These are phyloP conservation scores for Metroxylon sagu DNA, from an alignment of 176 grass and related monocot species.

Conservation along the genomic window DNA sequence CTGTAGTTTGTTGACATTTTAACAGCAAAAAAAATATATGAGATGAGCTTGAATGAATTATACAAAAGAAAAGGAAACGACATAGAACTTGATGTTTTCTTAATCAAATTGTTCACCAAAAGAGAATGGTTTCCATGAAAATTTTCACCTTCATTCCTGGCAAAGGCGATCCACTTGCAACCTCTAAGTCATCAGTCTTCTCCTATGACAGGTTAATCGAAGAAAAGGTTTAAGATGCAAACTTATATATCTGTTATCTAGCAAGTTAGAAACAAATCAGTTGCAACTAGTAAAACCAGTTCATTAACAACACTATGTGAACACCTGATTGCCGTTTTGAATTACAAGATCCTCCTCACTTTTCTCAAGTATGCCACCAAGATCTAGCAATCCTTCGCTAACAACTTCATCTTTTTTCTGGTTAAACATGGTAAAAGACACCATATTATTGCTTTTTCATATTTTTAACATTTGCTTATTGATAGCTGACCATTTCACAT, in stretches of 20 bases:
- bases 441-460: neutral
- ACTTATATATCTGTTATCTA: no score
- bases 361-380: slow-evolving; percentile 20
- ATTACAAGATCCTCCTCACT: slow-evolving; percentile 22
- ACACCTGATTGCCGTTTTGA: slow-evolving; percentile 38
- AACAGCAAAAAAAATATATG: neutral
- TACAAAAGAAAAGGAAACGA: neutral
- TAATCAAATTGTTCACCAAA: no score
- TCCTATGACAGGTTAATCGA: slow-evolving; percentile 32
- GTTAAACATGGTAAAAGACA: slow-evolving; percentile 31
- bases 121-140: neutral
- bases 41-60: slow-evolving; percentile 4
- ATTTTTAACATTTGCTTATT: no score
- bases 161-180: slow-evolving; percentile 81
- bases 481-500: no score
- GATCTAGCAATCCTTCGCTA: slow-evolving; percentile 34
- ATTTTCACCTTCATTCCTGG: slow-evolving; percentile 85
- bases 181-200: slow-evolving; percentile 39
- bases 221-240: no score
- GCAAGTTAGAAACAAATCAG: no score
- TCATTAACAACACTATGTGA: neutral
- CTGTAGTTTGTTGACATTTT: slow-evolving; percentile 41
- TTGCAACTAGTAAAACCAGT: neutral
- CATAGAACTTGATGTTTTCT: no score
- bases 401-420: slow-evolving; percentile 56